Evolutionary conservation across 352 stramenopile species (phyloP), one percentile per base, ranked within the genome.

Genomic region (Phytopythium boreale): DNA sequence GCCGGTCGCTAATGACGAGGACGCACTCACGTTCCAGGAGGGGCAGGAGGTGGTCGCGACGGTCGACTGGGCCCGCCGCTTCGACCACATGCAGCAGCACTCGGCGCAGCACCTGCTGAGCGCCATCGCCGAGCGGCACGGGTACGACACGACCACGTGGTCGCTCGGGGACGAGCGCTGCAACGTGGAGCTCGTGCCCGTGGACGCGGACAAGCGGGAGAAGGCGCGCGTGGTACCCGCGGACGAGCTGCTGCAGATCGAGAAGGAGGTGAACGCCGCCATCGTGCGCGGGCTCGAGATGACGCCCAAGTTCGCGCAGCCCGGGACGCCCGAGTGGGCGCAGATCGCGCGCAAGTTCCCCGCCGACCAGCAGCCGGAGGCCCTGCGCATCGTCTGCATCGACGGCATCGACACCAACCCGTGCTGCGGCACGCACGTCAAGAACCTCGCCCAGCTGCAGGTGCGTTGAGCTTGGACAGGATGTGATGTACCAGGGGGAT

Each of bases 71-170:
- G 63, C 61, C 39, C 82, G 89, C 15, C 80, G 89, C 59, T 85
- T 89, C 36, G 89, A 96, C 61, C 87, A 96, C 72, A 96, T 96
- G 87, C 84, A 91, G 67, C 88, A 96, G 69, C 90, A 97, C 76
- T 96, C 90, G 59, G 88, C 79, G 41, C 90, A 97, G 70, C 90
- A 97, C 60, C 65, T 97, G 39, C 77, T 96, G 52, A 95, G 81
- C 60, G 88, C 88, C n/a, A 81, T 96, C 34, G 88, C 86, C 39
- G 76, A 93, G 56, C 79, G 71, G 44, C 79, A 89, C 68, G 79
- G 82, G 26, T 84, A 86, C 34, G 74, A 92, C 60, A 95, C 88
- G 8, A 86, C 76, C 12, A 94, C 84, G n/a, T 96, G 89, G 82
- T 90, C 76, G 15, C 72, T 92, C 63, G 80, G 76, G 14, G 74